Base-by-base conservation (phyloP, 768 basidiomycete genomes). In the Tylopilus rubrobrunneus region DNA sequence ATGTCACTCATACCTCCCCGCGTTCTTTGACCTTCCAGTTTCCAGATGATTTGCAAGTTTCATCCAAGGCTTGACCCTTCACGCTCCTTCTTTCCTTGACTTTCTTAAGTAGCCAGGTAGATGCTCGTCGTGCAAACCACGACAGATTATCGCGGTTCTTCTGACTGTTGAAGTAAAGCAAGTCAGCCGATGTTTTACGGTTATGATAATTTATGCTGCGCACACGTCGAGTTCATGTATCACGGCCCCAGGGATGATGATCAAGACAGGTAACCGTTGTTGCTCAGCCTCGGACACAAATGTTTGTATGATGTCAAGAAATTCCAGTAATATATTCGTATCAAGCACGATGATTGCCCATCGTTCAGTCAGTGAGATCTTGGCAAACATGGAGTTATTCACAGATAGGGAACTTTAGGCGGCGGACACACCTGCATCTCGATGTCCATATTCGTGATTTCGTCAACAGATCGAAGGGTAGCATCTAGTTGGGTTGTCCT, bases 161-260 rank as follows among this genome's bases (percentile, higher is more conserved):
- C 49, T 75, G 71, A 48, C 77, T 77, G 53, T 27, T 25, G 46
- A 11, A 27, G 31, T 7, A 46, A 43, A 47, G 12, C 36, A 47
- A 21, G 36, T 56, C 45, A 50, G 40, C 50, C 19, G 34, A 51
- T 33, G 21, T 37, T 23, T 31, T 31, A 31, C 2, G 31, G 25
- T 27, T 43, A 44, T 42, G 14, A 44, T 48, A 33, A 48, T 47
- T 42, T 40, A 27, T 42, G 41, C 21, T 33, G 59, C 77, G 52
- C 63, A 88, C 88, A 77, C 76, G 63, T 93, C 91, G 36, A 93
- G 78, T 67, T 93, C 90, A 48, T 81, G 76, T 48, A 92, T 78
- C 17, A 92, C 90, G 7, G 78, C 82, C 10, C 83, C 85, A 0
- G 90, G 91, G 47, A 92, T 78, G 56, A 92, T 72, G 27, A 91